These are phyloP conservation scores for Quercus suber DNA, from an alignment of 306 rosid species.

Conservation along the genomic window DNA sequence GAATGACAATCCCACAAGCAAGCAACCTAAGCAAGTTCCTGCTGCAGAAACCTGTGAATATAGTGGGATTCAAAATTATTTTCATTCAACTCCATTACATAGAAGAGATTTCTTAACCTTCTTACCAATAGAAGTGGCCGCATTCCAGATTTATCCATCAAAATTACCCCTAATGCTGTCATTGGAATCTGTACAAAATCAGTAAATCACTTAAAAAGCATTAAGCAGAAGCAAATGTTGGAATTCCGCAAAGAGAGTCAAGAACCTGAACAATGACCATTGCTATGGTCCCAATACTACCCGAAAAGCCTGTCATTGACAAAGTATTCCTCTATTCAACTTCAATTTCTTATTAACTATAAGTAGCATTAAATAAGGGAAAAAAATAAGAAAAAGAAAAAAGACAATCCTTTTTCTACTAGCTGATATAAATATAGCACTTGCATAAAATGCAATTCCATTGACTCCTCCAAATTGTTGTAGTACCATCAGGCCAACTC, in stretches of 20 bases:
- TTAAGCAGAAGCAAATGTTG: too few species aligned
- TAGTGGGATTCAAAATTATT: too few species aligned
- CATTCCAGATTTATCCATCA: slow-evolving; percentile 21
- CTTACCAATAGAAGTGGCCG: slow-evolving; percentile 24
- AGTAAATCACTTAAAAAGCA: too few species aligned
- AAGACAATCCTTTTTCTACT: background rate
- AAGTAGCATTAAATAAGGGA: too few species aligned
- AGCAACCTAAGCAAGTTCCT: slow-evolving; percentile 9
- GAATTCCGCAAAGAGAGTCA: too few species aligned
- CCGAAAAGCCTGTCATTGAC: slow-evolving; percentile 9
- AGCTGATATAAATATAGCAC: slow-evolving; percentile 25
- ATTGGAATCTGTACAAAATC: too few species aligned
- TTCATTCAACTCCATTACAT: too few species aligned
- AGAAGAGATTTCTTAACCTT: background rate
- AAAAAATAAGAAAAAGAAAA: too few species aligned
- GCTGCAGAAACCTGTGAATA: background rate
- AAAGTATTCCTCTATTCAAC: background rate
- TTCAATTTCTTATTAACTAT: too few species aligned
- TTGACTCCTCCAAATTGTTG: slow-evolving; percentile 92
- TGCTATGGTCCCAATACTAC: background rate
- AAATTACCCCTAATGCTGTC: background rate
- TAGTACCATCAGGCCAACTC: slow-evolving; percentile 80
- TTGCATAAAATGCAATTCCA: slow-evolving; percentile 72
- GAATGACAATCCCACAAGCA: slow-evolving; percentile 4
- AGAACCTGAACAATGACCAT: slow-evolving; percentile 15